These are phyloP conservation scores for Phytophthora multivora DNA, from an alignment of 352 stramenopile species.

Conservation along the genomic window DNA sequence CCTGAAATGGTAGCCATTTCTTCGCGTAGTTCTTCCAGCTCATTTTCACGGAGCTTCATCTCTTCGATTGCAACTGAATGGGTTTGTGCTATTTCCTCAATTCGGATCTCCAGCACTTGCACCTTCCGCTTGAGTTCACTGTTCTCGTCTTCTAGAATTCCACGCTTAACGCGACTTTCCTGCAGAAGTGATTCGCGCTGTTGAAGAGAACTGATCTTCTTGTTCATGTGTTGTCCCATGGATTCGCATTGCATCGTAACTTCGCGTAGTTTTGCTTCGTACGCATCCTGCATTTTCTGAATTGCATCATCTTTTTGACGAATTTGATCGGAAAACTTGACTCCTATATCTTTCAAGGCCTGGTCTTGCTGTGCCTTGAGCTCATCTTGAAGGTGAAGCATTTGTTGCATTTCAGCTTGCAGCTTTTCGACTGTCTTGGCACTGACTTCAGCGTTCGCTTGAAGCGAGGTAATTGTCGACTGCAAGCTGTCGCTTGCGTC, in stretches of 20 bases:
- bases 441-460: constrained; percentile 52
- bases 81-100: constrained; percentile 76
- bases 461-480: constrained; percentile 53
- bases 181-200: constrained; percentile 75
- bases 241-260: constrained; percentile 69
- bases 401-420: constrained; percentile 64
- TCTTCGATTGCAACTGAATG: constrained; percentile 65
- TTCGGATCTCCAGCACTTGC: constrained; percentile 72
- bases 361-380: constrained; percentile 66
- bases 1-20: constrained; percentile 68
- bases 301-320: constrained; percentile 70
- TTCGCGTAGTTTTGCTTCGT: constrained; percentile 69
- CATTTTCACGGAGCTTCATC: constrained; percentile 64
- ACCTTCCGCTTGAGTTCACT: constrained; percentile 77
- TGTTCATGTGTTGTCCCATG: constrained; percentile 78
- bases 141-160: constrained; percentile 76
- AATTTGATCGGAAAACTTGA: constrained; percentile 66
- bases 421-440: constrained; percentile 56
- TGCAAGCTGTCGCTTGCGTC: constrained; percentile 66
- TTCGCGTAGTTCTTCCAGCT: constrained; percentile 58
- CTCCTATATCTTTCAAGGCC: constrained; percentile 60
- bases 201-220: constrained; percentile 68
- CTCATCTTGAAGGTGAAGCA: constrained; percentile 58
- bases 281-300: constrained; percentile 58
- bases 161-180: constrained; percentile 60